Conservation (phyloP, 331 rosid genomes). For the Cydonia oblonga region DNA sequence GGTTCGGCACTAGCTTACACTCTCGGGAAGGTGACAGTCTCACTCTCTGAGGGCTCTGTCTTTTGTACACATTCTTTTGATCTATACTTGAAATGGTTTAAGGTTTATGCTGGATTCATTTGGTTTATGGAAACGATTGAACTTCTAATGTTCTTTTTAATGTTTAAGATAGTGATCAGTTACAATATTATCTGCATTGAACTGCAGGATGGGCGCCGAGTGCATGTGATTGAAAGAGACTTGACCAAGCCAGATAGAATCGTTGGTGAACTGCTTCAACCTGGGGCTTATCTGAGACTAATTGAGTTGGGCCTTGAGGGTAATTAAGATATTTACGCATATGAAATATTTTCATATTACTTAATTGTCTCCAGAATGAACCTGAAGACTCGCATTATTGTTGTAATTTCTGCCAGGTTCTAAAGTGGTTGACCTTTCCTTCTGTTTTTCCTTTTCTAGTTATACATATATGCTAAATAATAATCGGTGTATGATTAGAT, state of each 20-base stretch:
- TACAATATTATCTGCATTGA: neutral
- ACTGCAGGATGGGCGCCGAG: slow-evolving; percentile 19
- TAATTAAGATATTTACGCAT: neutral
- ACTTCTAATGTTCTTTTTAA: neutral
- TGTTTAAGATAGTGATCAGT: neutral
- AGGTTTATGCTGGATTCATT: neutral
- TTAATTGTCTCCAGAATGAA: neutral
- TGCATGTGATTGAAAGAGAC: slow-evolving; percentile 25
- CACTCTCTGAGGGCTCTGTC: neutral
- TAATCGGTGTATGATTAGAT: slow-evolving; percentile 4
- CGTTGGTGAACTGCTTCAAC: slow-evolving; percentile 30
- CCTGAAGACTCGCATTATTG: neutral
- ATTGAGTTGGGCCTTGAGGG: slow-evolving; percentile 26
- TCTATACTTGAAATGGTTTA: neutral
- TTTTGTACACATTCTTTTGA: neutral
- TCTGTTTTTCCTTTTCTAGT: neutral
- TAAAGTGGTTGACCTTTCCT: neutral
- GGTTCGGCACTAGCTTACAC: slow-evolving; percentile 26
- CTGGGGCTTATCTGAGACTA: slow-evolving; percentile 27
- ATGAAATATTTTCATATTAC: too few relatives aligned
- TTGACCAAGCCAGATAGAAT: slow-evolving; percentile 21
- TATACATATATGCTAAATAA: neutral
- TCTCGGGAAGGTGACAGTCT: slow-evolving; percentile 15
- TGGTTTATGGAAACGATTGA: neutral
- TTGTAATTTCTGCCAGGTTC: neutral